Evolutionary conservation across 2,329 filamentous ascomycete genomes (phyloP).

Genomic region (Aspergillus luchuensis): DNA sequence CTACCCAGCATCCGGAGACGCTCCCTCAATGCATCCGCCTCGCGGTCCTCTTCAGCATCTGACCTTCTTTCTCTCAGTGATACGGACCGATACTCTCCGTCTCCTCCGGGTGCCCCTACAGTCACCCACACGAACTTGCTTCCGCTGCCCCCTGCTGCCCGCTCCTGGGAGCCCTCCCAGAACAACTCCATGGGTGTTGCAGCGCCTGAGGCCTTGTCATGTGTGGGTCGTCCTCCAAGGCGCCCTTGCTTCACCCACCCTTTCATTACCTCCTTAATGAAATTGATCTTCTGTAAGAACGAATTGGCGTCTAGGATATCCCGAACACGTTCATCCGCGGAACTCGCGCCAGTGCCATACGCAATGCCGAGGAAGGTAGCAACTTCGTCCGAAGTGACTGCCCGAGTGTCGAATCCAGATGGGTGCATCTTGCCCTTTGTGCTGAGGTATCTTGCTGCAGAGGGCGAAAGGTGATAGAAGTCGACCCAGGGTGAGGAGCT

Average conservation of each 20-base stretch:
- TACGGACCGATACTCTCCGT: slow-evolving; percentile 46
- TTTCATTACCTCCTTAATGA: slow-evolving; percentile 44
- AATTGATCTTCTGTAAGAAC: slow-evolving; percentile 47
- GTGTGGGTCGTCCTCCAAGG: slow-evolving; percentile 37
- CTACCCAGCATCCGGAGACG: slow-evolving; percentile 31
- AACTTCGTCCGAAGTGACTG: slow-evolving; percentile 44
- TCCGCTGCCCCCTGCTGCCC: slow-evolving; percentile 46
- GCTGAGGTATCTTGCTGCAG: slow-evolving; percentile 47
- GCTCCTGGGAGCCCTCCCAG: slow-evolving; percentile 48
- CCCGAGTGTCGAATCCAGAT: slow-evolving; percentile 46
- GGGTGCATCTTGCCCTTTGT: slow-evolving; percentile 47
- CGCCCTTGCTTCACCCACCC: slow-evolving; percentile 43
- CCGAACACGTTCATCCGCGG: slow-evolving; percentile 40
- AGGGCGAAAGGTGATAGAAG: slow-evolving; percentile 52
- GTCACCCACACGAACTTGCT: slow-evolving; percentile 56
- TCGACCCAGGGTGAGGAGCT: slow-evolving; percentile 47
- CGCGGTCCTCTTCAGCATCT: slow-evolving; percentile 26
- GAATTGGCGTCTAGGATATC: slow-evolving; percentile 50
- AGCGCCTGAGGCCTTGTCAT: slow-evolving; percentile 5
- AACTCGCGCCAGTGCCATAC: slow-evolving; percentile 35
- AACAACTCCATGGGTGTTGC: slow-evolving; percentile 33
- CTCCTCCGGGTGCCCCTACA: slow-evolving; percentile 51
- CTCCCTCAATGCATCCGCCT: slow-evolving; percentile 34
- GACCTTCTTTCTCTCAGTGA: slow-evolving; percentile 33
- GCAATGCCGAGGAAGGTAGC: slow-evolving; percentile 45